These are phyloP conservation scores for Stachybotrys chartarum DNA, from an alignment of 2,329 filamentous ascomycete species.

Conservation along the genomic window DNA sequence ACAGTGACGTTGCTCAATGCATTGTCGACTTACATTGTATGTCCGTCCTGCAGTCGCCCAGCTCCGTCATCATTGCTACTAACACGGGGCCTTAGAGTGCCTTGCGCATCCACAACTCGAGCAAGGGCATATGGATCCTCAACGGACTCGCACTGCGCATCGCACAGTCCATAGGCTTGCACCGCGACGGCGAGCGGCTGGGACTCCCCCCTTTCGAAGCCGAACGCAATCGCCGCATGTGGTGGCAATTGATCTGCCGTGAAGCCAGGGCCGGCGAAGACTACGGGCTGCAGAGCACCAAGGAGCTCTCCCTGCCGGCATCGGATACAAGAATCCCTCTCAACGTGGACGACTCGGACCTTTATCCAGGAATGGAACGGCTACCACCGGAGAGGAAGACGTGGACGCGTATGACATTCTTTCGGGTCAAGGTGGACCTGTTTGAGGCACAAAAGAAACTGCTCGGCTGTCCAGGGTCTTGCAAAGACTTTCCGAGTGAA, in stretches of 20 bases:
- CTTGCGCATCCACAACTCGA: slow-evolving; percentile 22
- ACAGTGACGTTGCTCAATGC: slow-evolving; percentile 27
- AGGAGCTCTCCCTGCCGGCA: background rate
- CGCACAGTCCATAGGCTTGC: slow-evolving; percentile 44
- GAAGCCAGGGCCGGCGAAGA: slow-evolving; percentile 16
- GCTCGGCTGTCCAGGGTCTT: background rate
- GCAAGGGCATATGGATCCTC: slow-evolving; percentile 29
- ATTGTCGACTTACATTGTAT: slow-evolving; percentile 28
- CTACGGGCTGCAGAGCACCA: slow-evolving; percentile 8
- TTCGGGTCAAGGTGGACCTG: background rate
- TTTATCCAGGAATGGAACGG: slow-evolving; percentile 1
- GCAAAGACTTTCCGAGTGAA: background rate
- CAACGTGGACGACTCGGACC: slow-evolving; percentile 3
- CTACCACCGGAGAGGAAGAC: background rate
- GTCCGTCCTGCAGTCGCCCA: background rate
- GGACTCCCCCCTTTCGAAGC: slow-evolving; percentile 34
- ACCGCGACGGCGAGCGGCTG: slow-evolving; percentile 33
- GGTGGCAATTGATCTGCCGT: slow-evolving; percentile 45
- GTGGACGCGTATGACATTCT: background rate
- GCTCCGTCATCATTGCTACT: slow-evolving; percentile 2
- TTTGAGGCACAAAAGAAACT: background rate
- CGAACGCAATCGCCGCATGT: slow-evolving; percentile 46
- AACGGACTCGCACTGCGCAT: slow-evolving; percentile 40
- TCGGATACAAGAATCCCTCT: background rate
- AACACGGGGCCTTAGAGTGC: slow-evolving; percentile 12